Evolutionary conservation across 2,329 filamentous ascomycete genomes (phyloP).

Genomic region (Cyphellophora attinorum): DNA sequence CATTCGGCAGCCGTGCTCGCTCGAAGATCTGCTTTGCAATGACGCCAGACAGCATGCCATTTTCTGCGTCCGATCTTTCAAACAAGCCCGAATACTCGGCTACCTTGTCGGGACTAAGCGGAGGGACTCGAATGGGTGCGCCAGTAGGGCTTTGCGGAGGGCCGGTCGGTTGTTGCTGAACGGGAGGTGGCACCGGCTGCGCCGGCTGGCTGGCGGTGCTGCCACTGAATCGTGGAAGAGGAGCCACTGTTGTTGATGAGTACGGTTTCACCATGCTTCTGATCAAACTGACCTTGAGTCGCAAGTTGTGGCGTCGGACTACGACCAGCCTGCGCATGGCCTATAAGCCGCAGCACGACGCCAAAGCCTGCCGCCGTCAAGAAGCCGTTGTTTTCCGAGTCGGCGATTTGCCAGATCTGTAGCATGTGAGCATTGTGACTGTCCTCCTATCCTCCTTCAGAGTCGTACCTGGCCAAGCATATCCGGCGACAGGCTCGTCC

Average conservation of each 20-base stretch:
- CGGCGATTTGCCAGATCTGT: slow-evolving; percentile 98
- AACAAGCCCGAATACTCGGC: slow-evolving; percentile 83
- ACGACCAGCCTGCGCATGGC: slow-evolving; percentile 82
- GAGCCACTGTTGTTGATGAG: slow-evolving; percentile 37
- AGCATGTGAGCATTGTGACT: slow-evolving; percentile 7
- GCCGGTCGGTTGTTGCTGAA: slow-evolving; percentile 9
- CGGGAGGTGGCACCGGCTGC: slow-evolving; percentile 33
- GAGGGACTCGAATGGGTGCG: slow-evolving; percentile 73
- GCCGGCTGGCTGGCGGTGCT: slow-evolving; percentile 22
- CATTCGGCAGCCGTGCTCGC: slow-evolving; percentile 79
- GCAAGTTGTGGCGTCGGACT: slow-evolving; percentile 74
- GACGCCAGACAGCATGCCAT: slow-evolving; percentile 62
- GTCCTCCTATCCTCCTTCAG: neutral
- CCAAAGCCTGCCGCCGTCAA: slow-evolving; percentile 89
- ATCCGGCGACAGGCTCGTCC: slow-evolving; percentile 77
- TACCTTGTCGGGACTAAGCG: slow-evolving; percentile 78
- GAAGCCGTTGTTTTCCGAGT: slow-evolving; percentile 90
- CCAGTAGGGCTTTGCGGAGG: slow-evolving; percentile 33
- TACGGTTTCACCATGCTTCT: slow-evolving; percentile 9
- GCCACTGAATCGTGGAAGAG: slow-evolving; percentile 83
- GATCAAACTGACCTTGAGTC: slow-evolving; percentile 51
- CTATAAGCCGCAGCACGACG: slow-evolving; percentile 85
- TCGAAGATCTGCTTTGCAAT: slow-evolving; percentile 92
- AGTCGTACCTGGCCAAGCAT: slow-evolving; percentile 70
- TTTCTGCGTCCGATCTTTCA: slow-evolving; percentile 72